Base-by-base conservation (phyloP, 108 stramenopile genomes). In the Nitzschia inconspicua region DNA sequence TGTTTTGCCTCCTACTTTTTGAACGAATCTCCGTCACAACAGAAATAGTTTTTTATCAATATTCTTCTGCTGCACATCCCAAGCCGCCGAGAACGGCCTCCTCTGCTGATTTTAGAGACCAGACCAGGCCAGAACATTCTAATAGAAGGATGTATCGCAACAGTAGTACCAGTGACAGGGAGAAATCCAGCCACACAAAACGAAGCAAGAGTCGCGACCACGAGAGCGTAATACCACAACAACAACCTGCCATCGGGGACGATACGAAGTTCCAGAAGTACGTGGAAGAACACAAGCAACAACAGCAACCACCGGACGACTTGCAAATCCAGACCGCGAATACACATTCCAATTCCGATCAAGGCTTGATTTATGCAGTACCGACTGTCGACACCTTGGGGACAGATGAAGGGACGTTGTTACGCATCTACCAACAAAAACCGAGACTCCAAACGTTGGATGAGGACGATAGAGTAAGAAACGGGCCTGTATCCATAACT, bases 331-430 rank as follows among this genome's bases (percentile, higher is more conserved):
- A n/a, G n/a, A n/a, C n/a, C n/a, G n/a, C n/a, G n/a, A n/a, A n/a
- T n/a, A n/a, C n/a, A 18, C 16, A 13, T 13, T 46, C 20, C 19
- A 5, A 23, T 18, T 36, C 40, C 14, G 70, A 57, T n/a, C 46
- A 50, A 39, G 28, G 51, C 27, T 20, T 48, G 43, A 68, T 78
- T 39, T 73, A 73, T 44, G 40, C 71, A 9, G 57, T 60, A 8
- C 72, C 78, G 5, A 79, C 78, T 1, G 66, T 73, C 2, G 78
- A 79, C 8, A 70, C 78, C 13, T 36, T 78, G 50, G 69, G 62
- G 7, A 63, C 72, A 36, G 77, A 63, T 36, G 25, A 48, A 24
- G 51, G 11, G 2, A 22, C 52, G 27, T 19, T 54, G 29, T 54
- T 35, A 10, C 7, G 30, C 20, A 23, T 54, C 0, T 54, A 39